Evolutionary conservation across 306 rosid species (phyloP), one percentile per base, ranked within the genome.

Genomic region (Glycine tomentella): DNA sequence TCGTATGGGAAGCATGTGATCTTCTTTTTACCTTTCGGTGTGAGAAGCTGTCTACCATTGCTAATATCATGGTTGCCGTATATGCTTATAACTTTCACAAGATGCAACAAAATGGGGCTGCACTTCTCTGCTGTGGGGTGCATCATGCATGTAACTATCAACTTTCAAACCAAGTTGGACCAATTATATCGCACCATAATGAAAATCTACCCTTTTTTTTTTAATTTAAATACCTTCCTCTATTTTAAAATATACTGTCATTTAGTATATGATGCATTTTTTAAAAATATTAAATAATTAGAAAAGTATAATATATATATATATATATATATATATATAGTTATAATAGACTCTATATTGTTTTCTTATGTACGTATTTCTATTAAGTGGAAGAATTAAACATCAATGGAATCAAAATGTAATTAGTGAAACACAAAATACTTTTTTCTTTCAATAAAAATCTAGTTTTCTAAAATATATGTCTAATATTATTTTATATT

Each of bases 1-100:
- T 83, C 3, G 82, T 82, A 80, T 84, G 84, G 86, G 85, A 88
- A 88, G 88, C 92, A 86, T 87, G 97, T 90, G 94, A 92, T 64
- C 75, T 74, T 79, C 80, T 83, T 75, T 79, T 86, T 67, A 92
- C 83, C 89, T 92, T 92, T 89, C 91, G 94, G 97, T 85, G 91
- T 73, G 81, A 70, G 83, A 82, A 89, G 88, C 80, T 75, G 84
- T 67, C 77, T 9, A 78, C 83, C 81, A 84, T 63, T 77, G 84
- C 72, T 36, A 49, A 73, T 79, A 48, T 77, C 80, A 81, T 81
- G 88, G 53, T 72, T 82, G 20, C 86, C 88, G 75, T 67, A 76
- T 82, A 78, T 84, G 87, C 86, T 80, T 74, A 67, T 80, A 48
- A 61, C 61, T 79, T 68, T 82, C 93, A 86, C 89, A 84, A 48